Evolutionary conservation across 768 basidiomycete species (phyloP).

Genomic region (Russula ochroleuca): DNA sequence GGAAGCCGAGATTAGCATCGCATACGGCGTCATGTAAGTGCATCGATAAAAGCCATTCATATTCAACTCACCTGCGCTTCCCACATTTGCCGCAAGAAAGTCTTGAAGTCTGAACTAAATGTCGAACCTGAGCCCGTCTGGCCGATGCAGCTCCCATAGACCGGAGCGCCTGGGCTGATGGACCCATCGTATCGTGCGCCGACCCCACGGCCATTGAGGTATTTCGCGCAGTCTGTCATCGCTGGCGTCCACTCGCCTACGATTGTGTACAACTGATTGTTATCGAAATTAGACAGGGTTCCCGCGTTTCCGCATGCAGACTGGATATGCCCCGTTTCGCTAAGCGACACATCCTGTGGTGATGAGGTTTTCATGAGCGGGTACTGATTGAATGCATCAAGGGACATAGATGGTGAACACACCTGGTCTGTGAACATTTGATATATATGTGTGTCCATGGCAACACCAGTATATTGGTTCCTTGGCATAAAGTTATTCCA

Average conservation of each 20-base stretch:
- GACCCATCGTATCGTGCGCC: constrained; percentile 62
- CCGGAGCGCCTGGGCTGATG: constrained; percentile 51
- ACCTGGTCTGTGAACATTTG: constrained; percentile 65
- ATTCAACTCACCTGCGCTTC: constrained; percentile 61
- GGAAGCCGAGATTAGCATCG: not conserved
- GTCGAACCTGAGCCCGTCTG: constrained; percentile 66
- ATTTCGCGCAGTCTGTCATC: constrained; percentile 71
- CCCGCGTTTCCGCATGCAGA: constrained; percentile 50
- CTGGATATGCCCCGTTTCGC: constrained; percentile 53
- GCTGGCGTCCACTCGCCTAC: constrained; percentile 89
- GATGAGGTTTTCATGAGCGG: not conserved
- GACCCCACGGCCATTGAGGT: constrained; percentile 77
- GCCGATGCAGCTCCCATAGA: constrained; percentile 68
- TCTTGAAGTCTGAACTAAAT: constrained; percentile 76
- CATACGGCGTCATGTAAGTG: not conserved
- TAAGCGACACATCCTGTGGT: constrained; percentile 44
- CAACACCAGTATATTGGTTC: constrained; percentile 56
- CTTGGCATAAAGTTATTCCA: constrained; percentile 60
- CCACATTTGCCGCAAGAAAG: constrained; percentile 75
- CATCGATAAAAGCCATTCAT: too few species aligned
- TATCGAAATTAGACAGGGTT: constrained; percentile 43
- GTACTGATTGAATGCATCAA: not conserved
- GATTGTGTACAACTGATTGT: constrained; percentile 63
- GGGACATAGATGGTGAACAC: constrained; percentile 1
- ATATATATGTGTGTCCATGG: constrained; percentile 78